These are phyloP conservation scores for Suhomyces kilbournensis DNA, from an alignment of 805 yeast genomes.

Conservation along the genomic window DNA sequence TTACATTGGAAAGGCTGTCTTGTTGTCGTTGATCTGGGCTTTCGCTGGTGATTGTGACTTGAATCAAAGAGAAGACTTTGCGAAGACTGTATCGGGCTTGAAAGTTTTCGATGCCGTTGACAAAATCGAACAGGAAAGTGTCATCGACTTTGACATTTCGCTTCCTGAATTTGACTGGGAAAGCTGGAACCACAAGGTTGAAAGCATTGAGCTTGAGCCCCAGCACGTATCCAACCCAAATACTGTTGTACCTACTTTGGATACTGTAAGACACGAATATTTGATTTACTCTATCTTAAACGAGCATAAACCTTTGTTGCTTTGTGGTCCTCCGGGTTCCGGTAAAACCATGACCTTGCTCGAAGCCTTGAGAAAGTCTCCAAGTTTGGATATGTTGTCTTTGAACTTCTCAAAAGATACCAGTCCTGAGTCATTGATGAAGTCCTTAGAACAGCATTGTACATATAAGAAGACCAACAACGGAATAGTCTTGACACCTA, in stretches of 20 bases:
- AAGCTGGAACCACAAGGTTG: conserved; percentile 39
- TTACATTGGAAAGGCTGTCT: conserved; percentile 31
- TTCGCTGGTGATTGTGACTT: conserved; percentile 54
- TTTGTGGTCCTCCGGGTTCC: conserved; percentile 97
- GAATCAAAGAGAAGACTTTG: conserved; percentile 38
- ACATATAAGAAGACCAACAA: conserved; percentile 48
- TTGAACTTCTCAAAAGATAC: conserved; percentile 85
- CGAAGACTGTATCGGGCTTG: conserved; percentile 13
- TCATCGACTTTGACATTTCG: conserved; percentile 42
- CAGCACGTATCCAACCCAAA: conserved; percentile 60
- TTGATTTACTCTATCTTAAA: conserved; percentile 55
- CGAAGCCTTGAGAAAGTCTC: conserved; percentile 58
- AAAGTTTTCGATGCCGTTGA: conserved; percentile 1
- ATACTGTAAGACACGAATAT: conserved; percentile 66
- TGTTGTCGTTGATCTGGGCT: conserved; percentile 56
- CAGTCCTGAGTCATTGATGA: conserved; percentile 55
- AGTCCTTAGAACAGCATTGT: conserved; percentile 71
- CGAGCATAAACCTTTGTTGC: conserved; percentile 57
- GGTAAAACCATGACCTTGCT: conserved; percentile 92
- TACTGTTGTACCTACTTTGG: conserved; percentile 72
- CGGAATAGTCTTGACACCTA: conserved; percentile 60
- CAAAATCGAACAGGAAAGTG: conserved; percentile 12
- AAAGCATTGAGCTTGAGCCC: conserved; percentile 48
- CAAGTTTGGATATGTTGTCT: conserved; percentile 58
- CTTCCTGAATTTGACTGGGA: conserved; percentile 49